phyloP scores from a whole-genome alignment of 2,329 filamentous ascomycete species.

The Teratosphaeria gauchensis region DNA sequence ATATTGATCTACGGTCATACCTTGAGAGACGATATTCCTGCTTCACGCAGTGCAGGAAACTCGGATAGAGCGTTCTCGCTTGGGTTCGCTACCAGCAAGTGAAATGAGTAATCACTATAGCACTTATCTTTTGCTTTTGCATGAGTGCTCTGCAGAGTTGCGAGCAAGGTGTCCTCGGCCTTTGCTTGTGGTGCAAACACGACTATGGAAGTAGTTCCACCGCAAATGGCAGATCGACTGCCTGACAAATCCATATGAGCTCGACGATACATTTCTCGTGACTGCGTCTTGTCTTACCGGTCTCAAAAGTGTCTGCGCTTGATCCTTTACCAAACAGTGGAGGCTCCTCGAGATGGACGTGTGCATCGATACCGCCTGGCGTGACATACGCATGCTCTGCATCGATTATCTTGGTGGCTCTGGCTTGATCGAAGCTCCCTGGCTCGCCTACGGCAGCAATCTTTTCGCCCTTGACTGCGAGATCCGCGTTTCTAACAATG shows the following conservation, averaged over 20 bases:
- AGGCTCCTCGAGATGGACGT: constrained; percentile 39
- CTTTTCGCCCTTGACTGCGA: constrained; percentile 35
- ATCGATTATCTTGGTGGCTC: constrained; percentile 32
- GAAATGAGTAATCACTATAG: constrained; percentile 50
- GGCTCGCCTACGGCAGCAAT: constrained; percentile 27
- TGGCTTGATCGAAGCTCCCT: constrained; percentile 18
- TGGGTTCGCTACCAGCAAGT: constrained; percentile 43
- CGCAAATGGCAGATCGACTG: constrained; percentile 46
- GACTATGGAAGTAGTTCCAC: constrained; percentile 50
- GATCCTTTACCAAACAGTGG: constrained; percentile 27
- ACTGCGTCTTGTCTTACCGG: constrained; percentile 16
- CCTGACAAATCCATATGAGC: constrained; percentile 13
- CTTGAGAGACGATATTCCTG: constrained; percentile 42
- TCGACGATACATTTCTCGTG: not conserved
- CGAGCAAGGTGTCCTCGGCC: constrained; percentile 35
- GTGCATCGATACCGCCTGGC: constrained; percentile 40
- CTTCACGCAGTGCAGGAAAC: constrained; percentile 8
- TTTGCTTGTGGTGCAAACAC: constrained; percentile 48
- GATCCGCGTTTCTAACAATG: constrained; percentile 30
- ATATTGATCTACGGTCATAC: constrained; percentile 28
- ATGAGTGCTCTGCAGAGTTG: not conserved
- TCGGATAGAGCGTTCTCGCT: constrained; percentile 27
- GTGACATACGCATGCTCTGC: constrained; percentile 39
- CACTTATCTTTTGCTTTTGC: constrained; percentile 33
- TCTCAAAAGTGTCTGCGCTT: constrained; percentile 37